Conservation (phyloP, 2,329 filamentous ascomycete species). For the Xylariaceae sp. region DNA sequence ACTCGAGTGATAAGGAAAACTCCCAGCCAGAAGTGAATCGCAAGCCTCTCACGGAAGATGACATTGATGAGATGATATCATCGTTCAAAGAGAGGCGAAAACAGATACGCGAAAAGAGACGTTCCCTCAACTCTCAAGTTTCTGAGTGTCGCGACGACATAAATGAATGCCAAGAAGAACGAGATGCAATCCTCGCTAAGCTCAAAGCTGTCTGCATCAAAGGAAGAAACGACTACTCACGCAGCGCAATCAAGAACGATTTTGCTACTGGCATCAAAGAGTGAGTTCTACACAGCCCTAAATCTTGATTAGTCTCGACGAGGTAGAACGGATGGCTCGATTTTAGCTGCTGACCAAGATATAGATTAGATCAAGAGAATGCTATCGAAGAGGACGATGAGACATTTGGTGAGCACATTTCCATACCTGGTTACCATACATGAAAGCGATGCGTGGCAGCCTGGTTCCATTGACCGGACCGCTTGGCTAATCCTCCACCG, state of each 20-base stretch:
- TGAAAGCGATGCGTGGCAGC: no score
- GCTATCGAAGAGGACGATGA: slow-evolving; percentile 49
- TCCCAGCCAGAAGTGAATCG: slow-evolving; percentile 20
- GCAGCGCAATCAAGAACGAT: slow-evolving; percentile 50
- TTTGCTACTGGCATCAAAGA: slow-evolving; percentile 58
- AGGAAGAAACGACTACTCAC: slow-evolving; percentile 54
- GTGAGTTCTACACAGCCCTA: slow-evolving; percentile 21
- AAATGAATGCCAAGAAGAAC: slow-evolving; percentile 24
- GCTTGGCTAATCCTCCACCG: no score
- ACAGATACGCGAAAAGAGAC: slow-evolving; percentile 28
- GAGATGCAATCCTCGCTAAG: slow-evolving; percentile 27
- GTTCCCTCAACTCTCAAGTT: slow-evolving; percentile 30
- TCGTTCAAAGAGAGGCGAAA: slow-evolving; percentile 32
- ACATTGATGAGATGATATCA: slow-evolving; percentile 34
- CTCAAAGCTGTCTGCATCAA: slow-evolving; percentile 44
- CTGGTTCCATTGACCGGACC: no score
- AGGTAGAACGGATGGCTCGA: no score
- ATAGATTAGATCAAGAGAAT: slow-evolving; percentile 50
- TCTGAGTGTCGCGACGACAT: slow-evolving; percentile 33
- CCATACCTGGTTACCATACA: no score
- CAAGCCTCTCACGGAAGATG: slow-evolving; percentile 38
- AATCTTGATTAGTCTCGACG: neutral
- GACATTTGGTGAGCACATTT: no score
- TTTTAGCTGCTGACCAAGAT: neutral
- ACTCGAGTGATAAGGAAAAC: slow-evolving; percentile 26